phyloP scores from a whole-genome alignment of 108 stramenopile species.

The Chaetoceros tenuissimus region DNA sequence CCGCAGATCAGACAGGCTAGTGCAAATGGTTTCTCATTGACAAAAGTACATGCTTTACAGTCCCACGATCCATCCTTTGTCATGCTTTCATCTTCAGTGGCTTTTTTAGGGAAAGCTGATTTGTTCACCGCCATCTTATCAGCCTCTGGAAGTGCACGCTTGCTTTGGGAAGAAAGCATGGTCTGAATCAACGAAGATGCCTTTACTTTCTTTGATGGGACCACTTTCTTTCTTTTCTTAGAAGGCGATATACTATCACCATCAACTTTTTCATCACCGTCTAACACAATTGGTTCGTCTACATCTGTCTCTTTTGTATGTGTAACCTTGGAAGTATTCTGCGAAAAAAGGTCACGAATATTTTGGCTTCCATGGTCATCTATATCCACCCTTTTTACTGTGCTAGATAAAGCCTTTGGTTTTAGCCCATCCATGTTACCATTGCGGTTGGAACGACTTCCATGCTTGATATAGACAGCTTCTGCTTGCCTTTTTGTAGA shows the following conservation, averaged over 20 bases:
- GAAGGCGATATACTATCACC: background rate
- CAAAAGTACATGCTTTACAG: conserved; percentile 52
- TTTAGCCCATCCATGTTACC: conserved; percentile 32
- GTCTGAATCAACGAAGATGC: background rate
- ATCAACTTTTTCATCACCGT: background rate
- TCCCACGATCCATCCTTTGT: conserved; percentile 16
- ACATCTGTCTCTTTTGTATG: background rate
- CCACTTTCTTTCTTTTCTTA: background rate
- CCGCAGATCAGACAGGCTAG: conserved; percentile 48
- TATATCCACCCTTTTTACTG: conserved; percentile 17
- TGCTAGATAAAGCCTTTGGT: conserved; percentile 29
- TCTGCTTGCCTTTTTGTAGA: conserved; percentile 36
- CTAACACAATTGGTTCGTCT: conserved; percentile 1
- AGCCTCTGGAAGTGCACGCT: conserved; percentile 1
- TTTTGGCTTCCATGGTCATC: conserved; percentile 13
- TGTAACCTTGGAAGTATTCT: conserved; percentile 17
- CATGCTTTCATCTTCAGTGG: background rate
- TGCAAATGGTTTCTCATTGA: conserved; percentile 46
- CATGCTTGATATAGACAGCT: conserved; percentile 53
- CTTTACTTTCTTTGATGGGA: background rate
- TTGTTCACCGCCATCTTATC: background rate
- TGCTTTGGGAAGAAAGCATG: background rate
- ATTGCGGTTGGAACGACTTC: conserved; percentile 36
- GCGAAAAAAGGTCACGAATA: no score
- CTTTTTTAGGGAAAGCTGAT: conserved; percentile 4